Evolutionary conservation across 257 asterid species (phyloP).

Genomic region (Scutellaria minor): DNA sequence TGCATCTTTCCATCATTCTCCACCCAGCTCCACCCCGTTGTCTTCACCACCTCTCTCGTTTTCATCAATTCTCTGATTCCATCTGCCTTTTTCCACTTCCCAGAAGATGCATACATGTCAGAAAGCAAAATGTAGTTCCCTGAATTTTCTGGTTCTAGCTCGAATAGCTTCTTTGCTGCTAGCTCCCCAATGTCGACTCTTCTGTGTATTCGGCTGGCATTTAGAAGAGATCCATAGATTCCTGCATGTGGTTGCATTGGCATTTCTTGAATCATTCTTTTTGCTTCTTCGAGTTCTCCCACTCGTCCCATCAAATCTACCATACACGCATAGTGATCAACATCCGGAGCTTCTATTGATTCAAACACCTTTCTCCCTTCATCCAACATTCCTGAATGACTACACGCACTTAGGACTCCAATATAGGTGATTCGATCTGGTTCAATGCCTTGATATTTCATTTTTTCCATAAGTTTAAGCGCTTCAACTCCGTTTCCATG

Average conservation of each 20-base stretch:
- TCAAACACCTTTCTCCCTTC: conserved; percentile 59
- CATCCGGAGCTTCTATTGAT: conserved; percentile 58
- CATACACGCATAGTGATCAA: conserved; percentile 75
- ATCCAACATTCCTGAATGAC: conserved; percentile 69
- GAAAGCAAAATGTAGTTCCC: conserved; percentile 63
- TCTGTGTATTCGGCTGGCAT: conserved; percentile 64
- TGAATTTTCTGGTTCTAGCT: conserved; percentile 67
- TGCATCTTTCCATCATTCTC: conserved; percentile 59
- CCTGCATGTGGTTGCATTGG: conserved; percentile 60
- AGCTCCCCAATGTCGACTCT: conserved; percentile 66
- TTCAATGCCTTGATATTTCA: conserved; percentile 50
- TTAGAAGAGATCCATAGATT: conserved; percentile 65
- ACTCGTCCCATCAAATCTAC: conserved; percentile 73
- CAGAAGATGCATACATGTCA: conserved; percentile 57
- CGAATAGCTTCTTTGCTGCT: conserved; percentile 64
- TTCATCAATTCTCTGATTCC: conserved; percentile 62
- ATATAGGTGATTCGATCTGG: conserved; percentile 68
- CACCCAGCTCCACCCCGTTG: conserved; percentile 68
- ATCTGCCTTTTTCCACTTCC: conserved; percentile 68
- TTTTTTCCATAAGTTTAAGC: conserved; percentile 51
- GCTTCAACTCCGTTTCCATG: conserved; percentile 65
- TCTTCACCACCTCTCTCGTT: conserved; percentile 47
- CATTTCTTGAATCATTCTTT: conserved; percentile 55
- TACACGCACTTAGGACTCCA: conserved; percentile 69
- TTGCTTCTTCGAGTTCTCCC: conserved; percentile 75